Evolutionary conservation across 257 asterid species (phyloP).

Genomic region (Lithospermum erythrorhizon): DNA sequence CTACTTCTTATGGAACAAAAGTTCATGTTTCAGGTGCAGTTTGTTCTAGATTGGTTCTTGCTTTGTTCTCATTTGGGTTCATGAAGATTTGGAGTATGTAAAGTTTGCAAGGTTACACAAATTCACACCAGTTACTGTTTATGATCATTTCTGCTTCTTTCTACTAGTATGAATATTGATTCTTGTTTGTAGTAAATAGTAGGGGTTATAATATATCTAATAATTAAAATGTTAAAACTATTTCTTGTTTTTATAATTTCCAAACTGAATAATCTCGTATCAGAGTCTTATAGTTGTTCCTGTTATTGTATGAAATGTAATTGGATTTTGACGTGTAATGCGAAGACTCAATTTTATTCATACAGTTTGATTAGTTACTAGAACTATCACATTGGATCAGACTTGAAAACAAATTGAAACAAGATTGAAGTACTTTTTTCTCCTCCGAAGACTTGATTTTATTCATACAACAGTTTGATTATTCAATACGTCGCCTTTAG

Average conservation of each 20-base stretch:
- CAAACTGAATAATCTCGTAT: not conserved
- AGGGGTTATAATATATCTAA: not conserved
- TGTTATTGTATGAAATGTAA: not conserved
- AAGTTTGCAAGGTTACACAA: conserved; percentile 4
- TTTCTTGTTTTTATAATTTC: not conserved
- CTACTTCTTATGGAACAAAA: conserved; percentile 33
- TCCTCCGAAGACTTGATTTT: no score
- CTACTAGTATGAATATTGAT: not conserved
- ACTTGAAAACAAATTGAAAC: no score
- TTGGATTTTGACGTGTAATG: not conserved
- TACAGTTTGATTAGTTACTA: no score
- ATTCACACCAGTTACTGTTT: not conserved
- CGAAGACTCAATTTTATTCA: no score
- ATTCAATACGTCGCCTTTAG: no score
- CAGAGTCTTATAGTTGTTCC: not conserved
- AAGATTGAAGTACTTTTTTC: no score
- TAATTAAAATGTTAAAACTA: no score
- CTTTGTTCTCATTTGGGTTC: conserved; percentile 22
- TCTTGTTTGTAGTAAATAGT: not conserved
- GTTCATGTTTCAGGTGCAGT: conserved; percentile 15
- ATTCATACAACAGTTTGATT: no score
- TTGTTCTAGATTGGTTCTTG: conserved; percentile 20
- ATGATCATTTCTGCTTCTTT: not conserved
- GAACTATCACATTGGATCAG: no score
- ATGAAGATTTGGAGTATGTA: conserved; percentile 14